Base-by-base conservation (phyloP, 2,329 filamentous ascomycete species). In the Hymenoscyphus linearis region DNA sequence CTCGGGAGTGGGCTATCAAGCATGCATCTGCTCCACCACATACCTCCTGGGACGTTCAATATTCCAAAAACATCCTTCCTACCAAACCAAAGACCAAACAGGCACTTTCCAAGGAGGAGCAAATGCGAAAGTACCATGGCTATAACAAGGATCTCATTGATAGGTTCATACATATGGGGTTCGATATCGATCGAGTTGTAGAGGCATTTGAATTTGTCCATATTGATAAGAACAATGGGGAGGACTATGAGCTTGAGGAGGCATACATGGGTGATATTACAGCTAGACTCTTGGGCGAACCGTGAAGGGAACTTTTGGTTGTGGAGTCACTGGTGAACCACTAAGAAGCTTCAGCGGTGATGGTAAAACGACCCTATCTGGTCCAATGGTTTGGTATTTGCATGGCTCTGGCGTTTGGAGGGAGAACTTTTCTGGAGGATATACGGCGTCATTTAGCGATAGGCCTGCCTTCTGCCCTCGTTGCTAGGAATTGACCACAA, bases 211-310 rank as follows among this genome's bases (percentile, higher is more conserved):
- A 88, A 58, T 89, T 83, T 63, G 87, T 95, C 7, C 89, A 90
- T 5, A 93, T 96, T 67, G 90, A 93, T 65, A 84, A 84, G 18
- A 91, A 88, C 67, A 83, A 82, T 27, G 92, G 92, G 0, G 80
- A 87, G 67, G 89, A 95, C 72, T 95, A 96, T 73, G 87, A 90
- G 69, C 78, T 96, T n/a, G 91, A 96, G 71, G 90, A 95, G 70
- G 91, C 88, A 1, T 93, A 92, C 68, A 91, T 96, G 83, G 91
- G 90, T 3, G 92, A 96, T 68, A 88, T 98, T 65, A 96, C 91
- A 0, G 90, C 91, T 18, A 82, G 89, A 61, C 82, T 98, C 6
- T 85, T 97, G 36, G 90, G 90, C 40, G 93, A 97, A 75, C 82
- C 85, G 53, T 73, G 62, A 70, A n/a, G 40, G 13, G 10, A 22